A percentile compares a stretch with the other conserved stretches of the same genome.
phyloP scores from a whole-genome alignment of 805 yeast species.

The Metschnikowia shivogae region DNA sequence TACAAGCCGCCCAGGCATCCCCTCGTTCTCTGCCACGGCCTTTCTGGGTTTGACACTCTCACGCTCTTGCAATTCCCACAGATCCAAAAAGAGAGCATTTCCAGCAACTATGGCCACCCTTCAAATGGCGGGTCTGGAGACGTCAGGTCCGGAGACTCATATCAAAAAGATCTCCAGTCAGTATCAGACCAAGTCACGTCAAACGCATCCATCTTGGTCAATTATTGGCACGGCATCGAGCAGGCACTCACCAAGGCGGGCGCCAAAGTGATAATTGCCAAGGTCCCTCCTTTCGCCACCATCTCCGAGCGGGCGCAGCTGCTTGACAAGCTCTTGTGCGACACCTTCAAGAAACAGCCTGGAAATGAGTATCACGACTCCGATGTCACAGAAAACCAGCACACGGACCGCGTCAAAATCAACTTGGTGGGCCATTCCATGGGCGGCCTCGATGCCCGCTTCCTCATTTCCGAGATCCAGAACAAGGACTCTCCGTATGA shows the following conservation, averaged over 20 bases:
- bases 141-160: background rate
- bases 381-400: too few relatives aligned
- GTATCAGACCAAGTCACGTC: constrained; percentile 11
- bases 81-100: constrained; percentile 4
- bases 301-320: constrained; percentile 63
- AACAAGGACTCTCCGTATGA: constrained; percentile 38
- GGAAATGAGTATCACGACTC: constrained; percentile 9
- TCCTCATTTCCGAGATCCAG: constrained; percentile 55
- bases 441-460: constrained; percentile 90
- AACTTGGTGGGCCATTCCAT: constrained; percentile 86
- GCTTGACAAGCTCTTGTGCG: constrained; percentile 49
- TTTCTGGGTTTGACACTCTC: constrained; percentile 70
- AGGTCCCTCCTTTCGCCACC: constrained; percentile 78
- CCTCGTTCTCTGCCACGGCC: constrained; percentile 80
- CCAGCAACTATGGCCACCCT: constrained; percentile 9
- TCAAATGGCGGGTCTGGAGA: constrained; percentile 3
- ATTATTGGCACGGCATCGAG: constrained; percentile 82
- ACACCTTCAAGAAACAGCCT: constrained; percentile 21
- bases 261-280: constrained; percentile 63
- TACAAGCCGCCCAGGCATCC: constrained; percentile 67
- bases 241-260: constrained; percentile 59
- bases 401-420: constrained; percentile 41
- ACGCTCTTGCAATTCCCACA: constrained; percentile 16
- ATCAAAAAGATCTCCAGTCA: constrained; percentile 13
- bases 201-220: constrained; percentile 41